phyloP scores from a whole-genome alignment of 1,139 yeast genomes.

The Blastobotrys buckinghamii region DNA sequence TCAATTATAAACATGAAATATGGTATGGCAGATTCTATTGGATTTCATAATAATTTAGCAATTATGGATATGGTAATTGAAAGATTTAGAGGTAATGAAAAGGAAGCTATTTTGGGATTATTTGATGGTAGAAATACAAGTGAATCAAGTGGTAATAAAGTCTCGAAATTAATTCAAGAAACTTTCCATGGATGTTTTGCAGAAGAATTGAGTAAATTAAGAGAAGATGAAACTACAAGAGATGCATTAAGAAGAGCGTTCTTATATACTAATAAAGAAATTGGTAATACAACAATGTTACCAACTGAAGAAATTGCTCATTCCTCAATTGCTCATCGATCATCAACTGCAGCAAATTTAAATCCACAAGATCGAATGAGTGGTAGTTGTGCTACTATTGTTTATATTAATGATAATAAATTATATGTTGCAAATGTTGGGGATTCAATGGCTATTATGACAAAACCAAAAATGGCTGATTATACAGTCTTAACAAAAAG shows the following conservation, averaged over 20 bases:
- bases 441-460: constrained; percentile 76
- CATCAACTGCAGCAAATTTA: constrained; percentile 31
- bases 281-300: constrained; percentile 45
- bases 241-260: constrained; percentile 80
- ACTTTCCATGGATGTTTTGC: constrained; percentile 58
- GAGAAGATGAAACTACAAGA: constrained; percentile 41
- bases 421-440: constrained; percentile 87
- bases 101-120: constrained; percentile 65
- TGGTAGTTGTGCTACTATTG: constrained; percentile 83
- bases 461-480: constrained; percentile 80
- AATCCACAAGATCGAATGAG: constrained; percentile 58
- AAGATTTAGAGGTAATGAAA: constrained; percentile 77
- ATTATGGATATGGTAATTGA: constrained; percentile 84
- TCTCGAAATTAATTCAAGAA: constrained; percentile 73
- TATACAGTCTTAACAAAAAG: constrained; percentile 64
- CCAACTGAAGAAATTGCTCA: constrained; percentile 32
- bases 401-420: constrained; percentile 65
- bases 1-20: constrained; percentile 71
- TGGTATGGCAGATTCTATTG: constrained; percentile 88
- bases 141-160: constrained; percentile 41
- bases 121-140: constrained; percentile 76
- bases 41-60: constrained; percentile 59
- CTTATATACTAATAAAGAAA: constrained; percentile 71
- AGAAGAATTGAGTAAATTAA: constrained; percentile 52
- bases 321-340: constrained; percentile 30